Percentiles rank a stretch among this genome's conserved stretches.
Conservation (phyloP, 2,329 filamentous ascomycete species). For the Aspergillus sp. region DNA sequence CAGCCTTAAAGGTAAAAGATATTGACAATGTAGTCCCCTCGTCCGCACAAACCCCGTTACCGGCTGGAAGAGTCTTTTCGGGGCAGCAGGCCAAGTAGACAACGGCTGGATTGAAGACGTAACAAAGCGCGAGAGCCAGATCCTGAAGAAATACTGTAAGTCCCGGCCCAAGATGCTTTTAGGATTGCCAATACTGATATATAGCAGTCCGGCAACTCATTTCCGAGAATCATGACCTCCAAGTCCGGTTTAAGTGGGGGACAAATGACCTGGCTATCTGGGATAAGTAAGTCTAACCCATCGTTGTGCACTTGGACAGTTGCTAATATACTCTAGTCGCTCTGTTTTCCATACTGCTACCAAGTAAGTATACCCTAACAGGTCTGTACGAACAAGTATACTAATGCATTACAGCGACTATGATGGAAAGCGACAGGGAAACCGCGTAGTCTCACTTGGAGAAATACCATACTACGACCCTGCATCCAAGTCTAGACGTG, state of each 20-base stretch:
- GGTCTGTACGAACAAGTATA: background rate
- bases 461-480: slow-evolving; percentile 6
- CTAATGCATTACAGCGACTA: background rate
- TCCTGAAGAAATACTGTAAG: slow-evolving; percentile 8
- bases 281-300: slow-evolving; percentile 14
- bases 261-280: slow-evolving; percentile 10
- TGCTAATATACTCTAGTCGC: background rate
- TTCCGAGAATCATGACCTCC: slow-evolving; percentile 12
- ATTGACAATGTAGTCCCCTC: background rate
- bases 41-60: slow-evolving; percentile 9
- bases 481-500: background rate
- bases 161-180: no score
- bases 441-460: slow-evolving; percentile 2
- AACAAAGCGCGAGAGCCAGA: slow-evolving; percentile 6
- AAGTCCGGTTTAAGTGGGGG: slow-evolving; percentile 5
- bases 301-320: background rate
- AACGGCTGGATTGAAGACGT: slow-evolving; percentile 9
- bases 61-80: slow-evolving; percentile 8
- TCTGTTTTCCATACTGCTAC: slow-evolving; percentile 8
- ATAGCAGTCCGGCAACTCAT: slow-evolving; percentile 5
- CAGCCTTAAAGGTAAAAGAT: no score
- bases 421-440: background rate
- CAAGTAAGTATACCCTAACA: background rate
- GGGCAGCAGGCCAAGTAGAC: background rate
- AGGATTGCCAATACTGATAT: background rate